These are phyloP conservation scores for Dipodascus albidus DNA, from an alignment of 805 yeast genomes.

Conservation along the genomic window DNA sequence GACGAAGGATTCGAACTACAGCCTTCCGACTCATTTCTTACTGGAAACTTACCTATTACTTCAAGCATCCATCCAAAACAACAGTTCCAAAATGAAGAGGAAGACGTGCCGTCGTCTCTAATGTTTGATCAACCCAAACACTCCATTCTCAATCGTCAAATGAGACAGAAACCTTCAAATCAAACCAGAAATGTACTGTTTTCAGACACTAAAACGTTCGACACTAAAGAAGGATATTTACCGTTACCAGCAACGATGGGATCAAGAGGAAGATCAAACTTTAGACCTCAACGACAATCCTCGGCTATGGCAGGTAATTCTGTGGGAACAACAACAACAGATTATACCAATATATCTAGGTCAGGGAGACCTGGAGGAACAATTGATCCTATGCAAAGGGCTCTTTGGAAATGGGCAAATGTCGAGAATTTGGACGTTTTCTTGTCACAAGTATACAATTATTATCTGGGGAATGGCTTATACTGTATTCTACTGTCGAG, in stretches of 20 bases:
- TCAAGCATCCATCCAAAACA: background rate
- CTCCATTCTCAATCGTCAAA: background rate
- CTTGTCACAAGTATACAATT: conserved; percentile 67
- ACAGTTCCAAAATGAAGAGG: background rate
- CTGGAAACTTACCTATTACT: background rate
- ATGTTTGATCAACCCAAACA: background rate
- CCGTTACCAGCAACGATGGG: background rate
- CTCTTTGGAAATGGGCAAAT: conserved; percentile 94
- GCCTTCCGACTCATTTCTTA: background rate
- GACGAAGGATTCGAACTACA: background rate
- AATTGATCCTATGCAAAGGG: conserved; percentile 57
- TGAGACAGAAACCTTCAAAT: background rate
- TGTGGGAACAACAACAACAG: background rate
- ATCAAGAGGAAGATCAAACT: background rate
- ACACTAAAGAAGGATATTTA: background rate
- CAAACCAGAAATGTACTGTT: background rate
- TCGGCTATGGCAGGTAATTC: too few relatives aligned
- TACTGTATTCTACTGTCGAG: conserved; percentile 63
- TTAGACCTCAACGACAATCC: background rate
- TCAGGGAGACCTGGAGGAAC: conserved; percentile 22
- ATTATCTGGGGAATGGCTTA: conserved; percentile 78
- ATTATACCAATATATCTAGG: background rate
- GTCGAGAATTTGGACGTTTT: conserved; percentile 85
- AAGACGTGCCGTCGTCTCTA: background rate
- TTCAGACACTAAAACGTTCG: background rate